Base-by-base conservation (phyloP, 1,284 basidiomycete genomes). In the Stereum hirsutum region DNA sequence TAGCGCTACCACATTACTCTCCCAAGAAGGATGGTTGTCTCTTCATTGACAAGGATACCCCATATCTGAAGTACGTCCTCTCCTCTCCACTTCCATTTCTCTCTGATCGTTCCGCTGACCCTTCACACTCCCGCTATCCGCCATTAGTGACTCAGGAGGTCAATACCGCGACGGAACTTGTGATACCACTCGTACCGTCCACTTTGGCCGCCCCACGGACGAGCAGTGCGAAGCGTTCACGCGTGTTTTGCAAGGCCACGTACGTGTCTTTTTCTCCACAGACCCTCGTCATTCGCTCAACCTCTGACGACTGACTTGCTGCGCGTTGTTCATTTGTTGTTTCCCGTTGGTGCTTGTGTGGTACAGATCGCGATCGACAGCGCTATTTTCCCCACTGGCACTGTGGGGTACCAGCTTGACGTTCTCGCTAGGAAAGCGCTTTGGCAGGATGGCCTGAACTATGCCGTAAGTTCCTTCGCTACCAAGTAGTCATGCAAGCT, bases 181-280 rank as follows among this genome's bases (percentile, higher is more conserved):
- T 62, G 92, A 97, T 62, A 94, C 90, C 7, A 94, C 91, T 1
- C 76, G 93, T 42, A 95, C 92, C 6, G 66, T 89, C 42, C 89
- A 93, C 66, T 91, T 96, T 58, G 93, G 92, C 36, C 74, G 78
- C 30, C 88, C 89, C 5, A 82, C 82, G 4, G 53, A 70, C 2
- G 87, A 91, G 51, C 84, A 93, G 61, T 85, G 81, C 56, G 84
- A 94, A 49, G 92, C 93, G 1, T 98, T 85, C 60, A 99, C 96
- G 14, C 74, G 92, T 20, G 96, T 99, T 21, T 64, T 99, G 42
- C 95, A 99, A 64, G 95, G 95, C 4, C 95, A 99, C 67, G 86
- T 89, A 66, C 52, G 83, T 74, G 40, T 49, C 50, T 41, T 39
- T 45, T 42, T 33, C 45, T 52, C 50, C 49, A 44, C 49, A 44